Base-by-base conservation (phyloP, 1,284 basidiomycete species). In the Cutaneotrichosporon arboriforme region DNA sequence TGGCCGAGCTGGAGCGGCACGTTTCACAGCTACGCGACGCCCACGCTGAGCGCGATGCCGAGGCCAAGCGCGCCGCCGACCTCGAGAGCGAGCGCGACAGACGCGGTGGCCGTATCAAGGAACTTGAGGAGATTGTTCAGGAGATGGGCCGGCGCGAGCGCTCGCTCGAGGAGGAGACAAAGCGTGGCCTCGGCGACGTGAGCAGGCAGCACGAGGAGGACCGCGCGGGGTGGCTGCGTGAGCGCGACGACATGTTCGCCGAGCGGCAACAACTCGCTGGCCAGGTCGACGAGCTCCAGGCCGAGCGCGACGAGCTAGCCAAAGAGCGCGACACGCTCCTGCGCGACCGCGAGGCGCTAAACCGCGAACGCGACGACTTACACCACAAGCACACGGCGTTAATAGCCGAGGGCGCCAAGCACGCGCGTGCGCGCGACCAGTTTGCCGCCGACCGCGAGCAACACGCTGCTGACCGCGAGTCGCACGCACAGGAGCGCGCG, bases 211-310 rank as follows among this genome's bases (percentile, higher is more conserved):
- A 31, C 10, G 26, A 31, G 26, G 26, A 75, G 51, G 84, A 87
- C 58, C 78, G 78, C 58, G 73, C 77, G 36, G 64, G 57, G 51
- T 78, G 73, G 46, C 47, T 52, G 21, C 17, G 31, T 31, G 48
- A 55, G 38, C 51, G 51, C 9, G 26, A 31, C 5, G 36, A 39
- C 31, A 36, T 46, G 26, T 15, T 38, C 4, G 40, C 40, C 18
- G 51, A 52, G 35, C 55, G 31, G 31, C 31, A 45, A 3, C 17
- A 35, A 33, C 43, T 40, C 38, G 10, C n/a, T 7, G 43, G 45
- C 18, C 44, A 61, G 62, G 10, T 55, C 49, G 42, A 40, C 8
- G 17, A 23, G n/a, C 20, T 49, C 13, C 17, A 33, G 13, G 23
- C 17, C 0, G 37, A 42, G 31, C 38, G 47, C 26, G 39, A 49